Base-by-base conservation (phyloP, 1,284 basidiomycete species). In the Austropuccinia psidii region DNA sequence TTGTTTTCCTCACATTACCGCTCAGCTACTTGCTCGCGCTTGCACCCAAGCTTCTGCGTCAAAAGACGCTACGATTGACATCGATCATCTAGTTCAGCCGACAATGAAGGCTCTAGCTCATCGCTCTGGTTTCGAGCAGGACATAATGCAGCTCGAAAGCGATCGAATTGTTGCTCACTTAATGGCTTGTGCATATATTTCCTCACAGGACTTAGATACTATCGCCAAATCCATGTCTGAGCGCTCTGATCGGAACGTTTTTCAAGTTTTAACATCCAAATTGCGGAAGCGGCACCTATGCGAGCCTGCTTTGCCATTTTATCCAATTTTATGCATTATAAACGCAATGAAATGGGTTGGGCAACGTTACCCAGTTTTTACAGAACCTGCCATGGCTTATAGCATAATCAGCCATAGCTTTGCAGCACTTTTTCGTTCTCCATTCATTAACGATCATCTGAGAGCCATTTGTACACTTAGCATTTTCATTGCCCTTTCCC, bases 391-490 rank as follows among this genome's bases (percentile, higher is more conserved):
- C 50, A 35, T 87, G 61, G 86, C 87, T 2, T 93, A 91, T 79
- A 89, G 91, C 76, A 85, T 91, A 50, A 80, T 92, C 24, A 87
- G 90, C 70, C 86, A 87, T 67, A 82, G 95, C 9, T 87, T 95
- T 76, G 84, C 87, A 7, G 83, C 84, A 47, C 82, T 93, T 33
- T 85, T 89, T 74, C 80, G 82, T 1, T 86, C 87, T 0, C 87
- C 87, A n/a, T 84, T 97, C 50, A 85, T 95, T 76, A 91, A 91
- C 78, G 91, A 96, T 78, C 91, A 96, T 80, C 81, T 88, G 54
- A 87, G 93, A 6, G 82, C 89, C 35, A 80, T 94, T 37, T 88
- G 90, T 70, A 86, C 87, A 0, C 82, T 96, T 29, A 87, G 86
- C 24, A 80, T 95, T 17, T 87, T 90, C 84, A 83, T 91, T 31